phyloP scores from a whole-genome alignment of 2,329 filamentous ascomycete genomes.

The Zymoseptoria ardabiliae region DNA sequence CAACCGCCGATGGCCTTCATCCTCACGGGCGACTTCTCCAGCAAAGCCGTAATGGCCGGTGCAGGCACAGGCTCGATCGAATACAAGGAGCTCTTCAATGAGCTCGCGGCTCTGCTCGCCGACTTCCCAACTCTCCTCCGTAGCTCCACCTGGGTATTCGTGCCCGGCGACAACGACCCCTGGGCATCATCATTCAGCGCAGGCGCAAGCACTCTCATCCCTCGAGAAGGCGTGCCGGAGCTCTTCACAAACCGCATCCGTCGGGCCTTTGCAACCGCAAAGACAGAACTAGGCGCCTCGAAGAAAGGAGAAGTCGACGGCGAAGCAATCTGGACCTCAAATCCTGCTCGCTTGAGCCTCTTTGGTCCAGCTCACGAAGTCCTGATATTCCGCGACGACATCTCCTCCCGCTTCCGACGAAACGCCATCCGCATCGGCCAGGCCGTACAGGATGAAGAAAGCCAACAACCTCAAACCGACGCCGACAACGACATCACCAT shows the following conservation, averaged over 20 bases:
- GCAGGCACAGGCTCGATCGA: slow-evolving; percentile 75
- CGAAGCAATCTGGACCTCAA: slow-evolving; percentile 79
- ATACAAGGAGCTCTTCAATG: slow-evolving; percentile 95
- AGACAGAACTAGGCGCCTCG: slow-evolving; percentile 53
- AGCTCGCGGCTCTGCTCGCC: slow-evolving; percentile 69
- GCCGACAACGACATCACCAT: slow-evolving; percentile 20
- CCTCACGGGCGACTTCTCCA: slow-evolving; percentile 75
- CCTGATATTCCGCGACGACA: slow-evolving; percentile 78
- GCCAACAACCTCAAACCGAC: slow-evolving; percentile 11
- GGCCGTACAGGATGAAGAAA: slow-evolving; percentile 28
- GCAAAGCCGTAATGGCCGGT: slow-evolving; percentile 52
- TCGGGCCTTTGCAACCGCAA: slow-evolving; percentile 70
- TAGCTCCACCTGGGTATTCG: slow-evolving; percentile 78
- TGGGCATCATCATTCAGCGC: slow-evolving; percentile 83
- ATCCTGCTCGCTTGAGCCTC: slow-evolving; percentile 71
- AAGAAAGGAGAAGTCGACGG: slow-evolving; percentile 49
- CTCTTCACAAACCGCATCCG: slow-evolving; percentile 84
- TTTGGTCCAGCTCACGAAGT: slow-evolving; percentile 88
- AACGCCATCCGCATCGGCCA: slow-evolving; percentile 64
- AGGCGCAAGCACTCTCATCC: slow-evolving; percentile 63
- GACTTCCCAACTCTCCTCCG: slow-evolving; percentile 78
- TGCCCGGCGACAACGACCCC: slow-evolving; percentile 95
- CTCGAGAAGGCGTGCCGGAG: slow-evolving; percentile 67
- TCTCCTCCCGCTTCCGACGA: slow-evolving; percentile 69
- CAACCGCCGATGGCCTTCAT: slow-evolving; percentile 65